Evolutionary conservation across 371 early-diverging fungal species (phyloP), one percentile per base, ranked within the genome.

Genomic region (Mortierella polycephala): DNA sequence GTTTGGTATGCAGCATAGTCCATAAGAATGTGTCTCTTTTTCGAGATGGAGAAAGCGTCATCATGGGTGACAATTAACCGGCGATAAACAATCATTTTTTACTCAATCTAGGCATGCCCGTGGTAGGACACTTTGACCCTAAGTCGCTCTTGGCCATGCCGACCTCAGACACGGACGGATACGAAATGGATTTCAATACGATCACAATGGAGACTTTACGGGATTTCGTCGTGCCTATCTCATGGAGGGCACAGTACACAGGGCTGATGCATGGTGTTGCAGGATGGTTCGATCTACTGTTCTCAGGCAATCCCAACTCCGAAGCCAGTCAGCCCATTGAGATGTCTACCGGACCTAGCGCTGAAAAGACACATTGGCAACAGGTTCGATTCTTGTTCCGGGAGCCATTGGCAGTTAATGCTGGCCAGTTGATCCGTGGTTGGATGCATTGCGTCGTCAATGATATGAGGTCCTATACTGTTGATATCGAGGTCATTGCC

Each of bases 301-400:
- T 99, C 79, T 81, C 69, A 69, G 88, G 69, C 57, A 72, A 82
- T 41, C 30, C 76, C 6, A 53, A 62, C 16, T 64, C 72, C 9
- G 74, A 63, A 41, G 49, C 66, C 9, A 72, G 73, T 8, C 73
- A 68, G 18, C 74, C 75, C 7, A 69, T 89, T 67, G 85, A 86
- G 20, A 88, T 98, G 89, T 92, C 95, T 2, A 98, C 98, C 3
- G 88, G 90, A 0, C 98, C 98, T 5, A 71, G 85, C 18, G 90
- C 94, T 7, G 95, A 95, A 39, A 88, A 91, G 21, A 99, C 99
- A 1, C 99, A 99, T 79, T 99, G 99, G 99, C 97, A 99, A 69
- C 98, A 99, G 85, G 94, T 96, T 1, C 92, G 99, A 4, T 94
- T 99, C 83, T 72, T 98, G 54, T 91, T 98, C 57, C 91, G 92